These are phyloP conservation scores for Rickenella mellea DNA, from an alignment of 768 basidiomycete species.

Conservation along the genomic window DNA sequence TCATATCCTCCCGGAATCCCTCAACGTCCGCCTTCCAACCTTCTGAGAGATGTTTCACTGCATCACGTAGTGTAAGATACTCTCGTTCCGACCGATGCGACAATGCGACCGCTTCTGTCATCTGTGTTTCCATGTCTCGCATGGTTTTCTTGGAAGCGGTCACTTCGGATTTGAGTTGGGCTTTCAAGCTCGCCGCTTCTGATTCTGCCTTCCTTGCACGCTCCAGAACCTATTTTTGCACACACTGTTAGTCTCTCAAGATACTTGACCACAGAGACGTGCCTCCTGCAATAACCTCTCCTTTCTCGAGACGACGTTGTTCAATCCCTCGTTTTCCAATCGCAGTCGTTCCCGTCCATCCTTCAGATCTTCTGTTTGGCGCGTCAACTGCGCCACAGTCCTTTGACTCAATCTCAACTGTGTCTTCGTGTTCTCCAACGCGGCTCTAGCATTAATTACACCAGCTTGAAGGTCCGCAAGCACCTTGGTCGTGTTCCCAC, in stretches of 20 bases:
- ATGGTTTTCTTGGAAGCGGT: conserved; percentile 63
- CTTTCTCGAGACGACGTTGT: conserved; percentile 81
- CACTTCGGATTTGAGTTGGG: conserved; percentile 67
- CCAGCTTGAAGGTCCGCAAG: conserved; percentile 82
- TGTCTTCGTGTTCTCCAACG: conserved; percentile 77
- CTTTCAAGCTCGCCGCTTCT: conserved; percentile 57
- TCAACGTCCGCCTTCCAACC: conserved; percentile 71
- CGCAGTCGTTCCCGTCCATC: conserved; percentile 76
- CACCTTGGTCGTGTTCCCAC: conserved; percentile 69
- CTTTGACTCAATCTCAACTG: conserved; percentile 77
- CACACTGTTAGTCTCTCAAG: background rate
- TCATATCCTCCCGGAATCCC: conserved; percentile 64
- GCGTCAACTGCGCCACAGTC: conserved; percentile 73
- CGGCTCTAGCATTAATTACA: conserved; percentile 67
- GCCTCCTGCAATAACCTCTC: conserved; percentile 84
- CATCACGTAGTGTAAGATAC: conserved; percentile 70
- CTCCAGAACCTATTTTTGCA: conserved; percentile 50
- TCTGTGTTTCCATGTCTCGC: conserved; percentile 70
- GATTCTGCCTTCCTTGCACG: conserved; percentile 82
- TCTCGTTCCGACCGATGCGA: conserved; percentile 79
- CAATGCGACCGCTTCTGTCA: conserved; percentile 65
- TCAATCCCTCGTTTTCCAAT: conserved; percentile 80
- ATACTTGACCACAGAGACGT: conserved; percentile 9
- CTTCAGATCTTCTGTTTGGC: conserved; percentile 83
- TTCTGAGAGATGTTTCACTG: conserved; percentile 61